Evolutionary conservation across 352 stramenopile genomes (phyloP).

Genomic region (Pythium guiyangense): DNA sequence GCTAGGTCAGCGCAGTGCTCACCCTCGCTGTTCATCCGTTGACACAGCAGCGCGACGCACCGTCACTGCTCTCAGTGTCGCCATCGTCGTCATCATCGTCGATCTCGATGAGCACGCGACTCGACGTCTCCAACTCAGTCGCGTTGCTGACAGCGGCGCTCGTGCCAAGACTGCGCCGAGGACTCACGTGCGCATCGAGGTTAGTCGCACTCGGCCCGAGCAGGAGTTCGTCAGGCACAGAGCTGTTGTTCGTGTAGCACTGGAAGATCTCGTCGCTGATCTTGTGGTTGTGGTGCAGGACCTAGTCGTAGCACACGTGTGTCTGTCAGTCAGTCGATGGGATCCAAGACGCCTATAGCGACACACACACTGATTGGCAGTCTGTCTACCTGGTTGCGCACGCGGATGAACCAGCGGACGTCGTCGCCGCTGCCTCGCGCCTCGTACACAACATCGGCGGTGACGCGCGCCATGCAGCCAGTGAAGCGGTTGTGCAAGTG

Average conservation of each 20-base stretch:
- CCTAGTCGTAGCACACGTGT: conserved; percentile 20
- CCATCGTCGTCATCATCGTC: conserved; percentile 5
- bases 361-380: background rate
- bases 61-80: conserved; percentile 1
- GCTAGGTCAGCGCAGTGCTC: too few species aligned
- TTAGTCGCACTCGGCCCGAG: conserved; percentile 24
- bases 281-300: conserved; percentile 70
- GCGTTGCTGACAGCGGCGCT: background rate
- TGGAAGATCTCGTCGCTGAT: conserved; percentile 78
- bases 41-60: background rate
- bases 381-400: conserved; percentile 58
- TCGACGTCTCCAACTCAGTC: conserved; percentile 17
- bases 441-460: conserved; percentile 70
- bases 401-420: conserved; percentile 59
- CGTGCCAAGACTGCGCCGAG: conserved; percentile 19
- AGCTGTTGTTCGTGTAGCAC: conserved; percentile 80
- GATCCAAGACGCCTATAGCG: background rate
- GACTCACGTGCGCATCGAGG: background rate
- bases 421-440: conserved; percentile 31
- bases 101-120: conserved; percentile 13
- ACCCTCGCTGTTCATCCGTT: too few species aligned
- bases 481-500: conserved; percentile 80
- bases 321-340: background rate
- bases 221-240: conserved; percentile 64
- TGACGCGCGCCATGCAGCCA: conserved; percentile 66